Base-by-base conservation (phyloP, 2,329 filamentous ascomycete species). In the Trichoderma koningiopsis region DNA sequence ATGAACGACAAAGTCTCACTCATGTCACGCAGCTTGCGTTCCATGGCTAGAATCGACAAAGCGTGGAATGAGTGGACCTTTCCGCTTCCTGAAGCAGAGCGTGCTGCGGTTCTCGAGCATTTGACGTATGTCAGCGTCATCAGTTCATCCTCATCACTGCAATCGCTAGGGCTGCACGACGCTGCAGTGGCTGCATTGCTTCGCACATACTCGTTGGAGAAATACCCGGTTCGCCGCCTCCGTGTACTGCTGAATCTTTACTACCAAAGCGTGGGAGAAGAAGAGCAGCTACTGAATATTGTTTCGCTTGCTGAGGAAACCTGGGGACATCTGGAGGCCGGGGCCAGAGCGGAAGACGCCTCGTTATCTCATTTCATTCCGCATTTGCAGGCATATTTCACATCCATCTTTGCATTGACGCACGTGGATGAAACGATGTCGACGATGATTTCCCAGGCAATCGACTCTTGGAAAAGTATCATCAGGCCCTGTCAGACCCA, bases 71-170 rank as follows among this genome's bases (percentile, higher is more conserved):
- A 90, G 64, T 87, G 87, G 84, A 85, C 84, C 1, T 83, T 83
- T 68, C 81, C 85, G 55, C 76, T 89, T 7, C 78, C 82, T 0
- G 86, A 84, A 56, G 72, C 76, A 6, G 86, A 87, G 77, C 86
- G 85, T 70, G 84, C 83, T 10, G 86, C 87, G 2, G 85, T 88
- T 1, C 79, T 91, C 22, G 88, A 91, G 72, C 86, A 91, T 73
- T 81, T 89, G 35, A 77, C 91, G 55, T 82, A 87, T 61, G 82
- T 86, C 52, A 82, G 83, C 57, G 82, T 84, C 57, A 76, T 82
- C 24, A 77, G 81, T 4, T 75, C 78, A 14, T 74, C 79, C 8
- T 16, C 64, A 3, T 77, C 77, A 7, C 76, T 75, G 5, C 75
- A 77, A 33, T 79, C 78, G 4, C 75, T 82, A 29, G 80, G 79